phyloP scores from a whole-genome alignment of 1,284 basidiomycete genomes.

The Phenoliferia sp. region DNA sequence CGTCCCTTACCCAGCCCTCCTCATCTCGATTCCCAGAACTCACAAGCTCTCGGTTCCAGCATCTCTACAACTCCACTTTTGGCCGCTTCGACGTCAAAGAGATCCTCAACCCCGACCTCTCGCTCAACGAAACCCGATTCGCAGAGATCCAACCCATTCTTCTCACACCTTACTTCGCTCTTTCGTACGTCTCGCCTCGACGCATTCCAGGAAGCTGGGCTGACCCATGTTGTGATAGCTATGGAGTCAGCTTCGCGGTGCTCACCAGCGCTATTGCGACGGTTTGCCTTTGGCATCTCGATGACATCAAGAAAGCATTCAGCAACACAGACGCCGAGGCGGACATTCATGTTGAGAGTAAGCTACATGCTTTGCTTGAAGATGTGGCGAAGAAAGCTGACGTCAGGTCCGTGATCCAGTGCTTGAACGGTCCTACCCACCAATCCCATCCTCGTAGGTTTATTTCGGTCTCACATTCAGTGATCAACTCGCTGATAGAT shows the following conservation, averaged over 20 bases:
- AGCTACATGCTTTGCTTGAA: not conserved
- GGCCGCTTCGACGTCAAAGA: slow-evolving; percentile 35
- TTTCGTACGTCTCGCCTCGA: slow-evolving; percentile 43
- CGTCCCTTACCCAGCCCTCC: not conserved
- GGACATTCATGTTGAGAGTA: slow-evolving; percentile 35
- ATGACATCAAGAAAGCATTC: slow-evolving; percentile 42
- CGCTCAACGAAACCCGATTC: slow-evolving; percentile 29
- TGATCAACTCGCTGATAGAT: not conserved
- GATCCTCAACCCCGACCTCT: slow-evolving; percentile 32
- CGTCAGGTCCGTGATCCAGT: not conserved
- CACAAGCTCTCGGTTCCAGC: not conserved
- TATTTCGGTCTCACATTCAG: not conserved
- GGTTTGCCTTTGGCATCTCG: slow-evolving; percentile 44
- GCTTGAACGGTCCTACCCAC: slow-evolving; percentile 41
- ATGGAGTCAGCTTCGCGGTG: too few relatives aligned
- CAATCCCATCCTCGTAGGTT: slow-evolving; percentile 38
- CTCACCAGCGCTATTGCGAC: slow-evolving; percentile 44
- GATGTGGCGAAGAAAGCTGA: not conserved
- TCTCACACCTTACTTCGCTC: slow-evolving; percentile 44
- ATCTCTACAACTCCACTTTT: slow-evolving; percentile 40
- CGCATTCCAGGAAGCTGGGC: slow-evolving; percentile 41
- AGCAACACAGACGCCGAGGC: slow-evolving; percentile 6
- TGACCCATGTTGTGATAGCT: slow-evolving; percentile 43
- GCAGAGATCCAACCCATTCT: slow-evolving; percentile 39
- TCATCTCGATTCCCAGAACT: not conserved